Percentiles rank a stretch among this genome's conserved stretches.
These are phyloP conservation scores for Megacollybia marginata DNA, from an alignment of 768 basidiomycete genomes.

Conservation along the genomic window DNA sequence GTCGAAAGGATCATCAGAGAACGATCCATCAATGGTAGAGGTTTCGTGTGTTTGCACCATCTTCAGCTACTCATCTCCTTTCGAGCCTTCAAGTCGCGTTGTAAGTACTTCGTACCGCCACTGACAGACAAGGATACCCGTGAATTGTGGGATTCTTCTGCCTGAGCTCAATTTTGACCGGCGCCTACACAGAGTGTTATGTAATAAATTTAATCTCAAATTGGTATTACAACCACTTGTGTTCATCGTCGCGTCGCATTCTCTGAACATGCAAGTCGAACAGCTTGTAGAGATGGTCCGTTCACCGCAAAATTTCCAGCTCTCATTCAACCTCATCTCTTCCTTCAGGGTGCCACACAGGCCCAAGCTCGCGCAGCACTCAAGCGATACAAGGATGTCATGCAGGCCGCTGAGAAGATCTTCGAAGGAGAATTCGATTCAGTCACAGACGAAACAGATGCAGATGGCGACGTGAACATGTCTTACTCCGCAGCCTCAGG, in stretches of 20 bases:
- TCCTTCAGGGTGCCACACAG: conserved; percentile 65
- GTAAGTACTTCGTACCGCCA: conserved; percentile 72
- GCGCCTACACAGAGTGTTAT: neutral
- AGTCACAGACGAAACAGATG: conserved; percentile 57
- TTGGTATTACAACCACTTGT: neutral
- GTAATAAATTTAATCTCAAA: neutral
- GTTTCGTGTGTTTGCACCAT: conserved; percentile 1
- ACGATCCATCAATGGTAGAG: conserved; percentile 47
- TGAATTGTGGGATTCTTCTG: conserved; percentile 44
- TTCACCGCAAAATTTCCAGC: conserved; percentile 1
- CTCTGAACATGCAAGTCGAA: conserved; percentile 46
- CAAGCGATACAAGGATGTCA: conserved; percentile 78
- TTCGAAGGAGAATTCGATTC: conserved; percentile 82
- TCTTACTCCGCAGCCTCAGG: conserved; percentile 9
- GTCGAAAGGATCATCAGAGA: conserved; percentile 46
- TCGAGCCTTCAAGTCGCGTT: conserved; percentile 70
- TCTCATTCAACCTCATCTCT: conserved; percentile 4
- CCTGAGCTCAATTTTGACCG: neutral
- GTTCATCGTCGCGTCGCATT: neutral
- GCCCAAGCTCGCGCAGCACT: conserved; percentile 82
- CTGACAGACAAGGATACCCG: conserved; percentile 47
- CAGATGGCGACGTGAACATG: conserved; percentile 48
- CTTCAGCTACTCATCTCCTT: conserved; percentile 3
- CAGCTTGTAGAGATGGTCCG: conserved; percentile 61
- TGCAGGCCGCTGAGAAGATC: conserved; percentile 83